Conservation (phyloP, 306 rosid species). For the Ormosia semicastrata region DNA sequence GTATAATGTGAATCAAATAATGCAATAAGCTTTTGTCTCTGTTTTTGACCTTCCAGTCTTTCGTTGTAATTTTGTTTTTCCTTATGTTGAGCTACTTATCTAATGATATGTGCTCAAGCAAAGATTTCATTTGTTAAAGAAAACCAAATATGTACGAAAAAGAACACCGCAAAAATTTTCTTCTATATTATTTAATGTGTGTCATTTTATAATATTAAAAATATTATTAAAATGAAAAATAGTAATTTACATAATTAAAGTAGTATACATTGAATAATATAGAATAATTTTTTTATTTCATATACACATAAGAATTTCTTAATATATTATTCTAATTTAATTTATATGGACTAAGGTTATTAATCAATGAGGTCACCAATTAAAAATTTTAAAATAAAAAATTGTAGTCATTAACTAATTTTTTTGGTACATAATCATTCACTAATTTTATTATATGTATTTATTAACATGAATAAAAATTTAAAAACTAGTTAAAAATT, state of each 20-base stretch:
- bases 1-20: constrained; percentile 34
- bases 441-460: neutral
- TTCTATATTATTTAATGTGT: too few species aligned
- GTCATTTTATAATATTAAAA: too few species aligned
- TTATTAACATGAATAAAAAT: neutral
- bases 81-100: neutral
- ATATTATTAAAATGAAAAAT: too few species aligned
- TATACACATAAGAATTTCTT: too few species aligned
- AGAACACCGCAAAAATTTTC: too few species aligned
- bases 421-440: neutral
- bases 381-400: neutral
- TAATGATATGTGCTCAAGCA: neutral
- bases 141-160: neutral
- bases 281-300: too few species aligned
- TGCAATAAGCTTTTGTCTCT: constrained; percentile 27
- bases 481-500: neutral
- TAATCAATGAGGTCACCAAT: neutral
- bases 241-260: too few species aligned
- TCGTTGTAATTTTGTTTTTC: neutral
- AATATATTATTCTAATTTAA: too few species aligned
- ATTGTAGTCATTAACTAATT: neutral
- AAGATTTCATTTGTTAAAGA: neutral
- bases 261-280: too few species aligned
- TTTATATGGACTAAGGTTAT: neutral
- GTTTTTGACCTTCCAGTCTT: neutral